phyloP scores from a whole-genome alignment of 2,329 filamentous ascomycete genomes.

The Aspergillus proliferans region DNA sequence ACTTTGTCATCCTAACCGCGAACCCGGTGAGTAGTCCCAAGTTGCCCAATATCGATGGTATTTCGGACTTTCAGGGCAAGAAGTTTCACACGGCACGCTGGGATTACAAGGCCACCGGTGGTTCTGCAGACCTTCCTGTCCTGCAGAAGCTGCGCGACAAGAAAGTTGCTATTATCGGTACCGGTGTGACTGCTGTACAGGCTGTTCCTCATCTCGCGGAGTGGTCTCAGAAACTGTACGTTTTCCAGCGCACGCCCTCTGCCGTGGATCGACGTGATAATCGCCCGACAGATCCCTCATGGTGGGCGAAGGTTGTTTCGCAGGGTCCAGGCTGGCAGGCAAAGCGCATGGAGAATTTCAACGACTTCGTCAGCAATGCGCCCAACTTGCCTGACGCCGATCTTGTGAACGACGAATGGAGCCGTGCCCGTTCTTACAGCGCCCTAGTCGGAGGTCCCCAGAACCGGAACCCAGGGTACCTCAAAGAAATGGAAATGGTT shows the following conservation, averaged over 20 bases:
- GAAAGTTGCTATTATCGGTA: conserved; percentile 40
- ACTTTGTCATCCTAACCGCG: conserved; percentile 34
- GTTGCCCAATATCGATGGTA: conserved; percentile 17
- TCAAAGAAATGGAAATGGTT: conserved; percentile 12
- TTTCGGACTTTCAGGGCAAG: conserved; percentile 16
- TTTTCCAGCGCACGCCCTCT: conserved; percentile 41
- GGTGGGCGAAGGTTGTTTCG: conserved; percentile 1
- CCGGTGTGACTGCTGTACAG: conserved; percentile 41
- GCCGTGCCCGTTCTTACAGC: conserved; percentile 8
- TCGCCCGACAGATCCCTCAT: conserved; percentile 11
- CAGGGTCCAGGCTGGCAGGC: conserved; percentile 18
- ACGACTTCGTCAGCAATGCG: conserved; percentile 14
- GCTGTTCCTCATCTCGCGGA: conserved; percentile 35
- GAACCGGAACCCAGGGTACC: conserved; percentile 20
- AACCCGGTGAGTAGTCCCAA: conserved; percentile 13
- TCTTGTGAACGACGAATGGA: conserved; percentile 25
- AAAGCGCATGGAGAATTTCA: conserved; percentile 23
- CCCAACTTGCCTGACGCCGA: conserved; percentile 6
- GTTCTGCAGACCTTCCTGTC: neutral
- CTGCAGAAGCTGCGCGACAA: conserved; percentile 21
- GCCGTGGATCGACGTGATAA: conserved; percentile 30
- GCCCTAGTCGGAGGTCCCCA: conserved; percentile 13
- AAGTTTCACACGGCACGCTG: conserved; percentile 21
- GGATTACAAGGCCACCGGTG: conserved; percentile 12
- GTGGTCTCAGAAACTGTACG: conserved; percentile 24